These are phyloP conservation scores for Phenoliferia sp. DNA, from an alignment of 1,284 basidiomycete species.

Conservation along the genomic window DNA sequence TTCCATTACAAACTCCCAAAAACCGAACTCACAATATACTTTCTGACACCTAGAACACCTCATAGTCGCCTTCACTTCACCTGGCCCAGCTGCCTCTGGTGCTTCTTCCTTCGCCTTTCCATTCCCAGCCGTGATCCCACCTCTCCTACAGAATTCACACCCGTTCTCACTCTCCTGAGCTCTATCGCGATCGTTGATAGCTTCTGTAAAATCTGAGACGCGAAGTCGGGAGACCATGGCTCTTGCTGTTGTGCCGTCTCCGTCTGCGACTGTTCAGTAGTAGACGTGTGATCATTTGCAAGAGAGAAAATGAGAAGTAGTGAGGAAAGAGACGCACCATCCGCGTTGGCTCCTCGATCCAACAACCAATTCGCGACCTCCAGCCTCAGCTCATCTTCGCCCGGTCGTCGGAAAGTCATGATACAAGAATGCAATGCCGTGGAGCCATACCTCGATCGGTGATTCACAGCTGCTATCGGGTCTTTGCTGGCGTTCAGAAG, in stretches of 20 bases:
- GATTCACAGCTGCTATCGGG: slow-evolving; percentile 9
- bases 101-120: slow-evolving; percentile 2
- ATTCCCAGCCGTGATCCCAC: not conserved
- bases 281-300: not conserved
- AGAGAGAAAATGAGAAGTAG: not conserved
- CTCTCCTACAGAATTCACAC: slow-evolving; percentile 7
- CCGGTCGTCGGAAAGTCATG: slow-evolving; percentile 5
- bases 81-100: not conserved
- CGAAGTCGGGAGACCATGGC: not conserved
- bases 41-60: slow-evolving; percentile 3
- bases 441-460: slow-evolving; percentile 1
- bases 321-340: not conserved
- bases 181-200: not conserved
- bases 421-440: not conserved
- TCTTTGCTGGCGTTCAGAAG: slow-evolving; percentile 6
- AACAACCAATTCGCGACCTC: not conserved
- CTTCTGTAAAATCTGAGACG: not conserved
- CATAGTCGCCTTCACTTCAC: slow-evolving; percentile 3
- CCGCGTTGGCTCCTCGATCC: slow-evolving; percentile 7
- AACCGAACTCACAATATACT: not conserved
- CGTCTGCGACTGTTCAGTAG: not conserved
- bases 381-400: slow-evolving; percentile 3
- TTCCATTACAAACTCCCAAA: not conserved
- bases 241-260: not conserved
- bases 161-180: not conserved